phyloP scores from a whole-genome alignment of 768 basidiomycete species.

The Butyriboletus loyo region DNA sequence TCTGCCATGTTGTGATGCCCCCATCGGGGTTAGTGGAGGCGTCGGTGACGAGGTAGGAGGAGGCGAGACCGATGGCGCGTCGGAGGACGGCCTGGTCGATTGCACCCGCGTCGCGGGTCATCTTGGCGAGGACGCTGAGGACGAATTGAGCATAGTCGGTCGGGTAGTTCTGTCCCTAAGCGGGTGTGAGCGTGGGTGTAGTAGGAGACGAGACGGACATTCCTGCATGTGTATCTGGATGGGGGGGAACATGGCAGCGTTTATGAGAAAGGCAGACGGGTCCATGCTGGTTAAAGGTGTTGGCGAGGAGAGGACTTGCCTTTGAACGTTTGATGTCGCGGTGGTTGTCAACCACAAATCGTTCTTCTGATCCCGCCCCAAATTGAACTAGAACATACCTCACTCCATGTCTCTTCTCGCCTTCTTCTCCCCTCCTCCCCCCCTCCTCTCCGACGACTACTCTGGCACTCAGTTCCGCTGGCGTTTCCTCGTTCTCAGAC shows the following conservation, averaged over 20 bases:
- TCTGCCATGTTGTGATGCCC: conserved; percentile 61
- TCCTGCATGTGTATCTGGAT: conserved; percentile 32
- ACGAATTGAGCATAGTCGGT: conserved; percentile 66
- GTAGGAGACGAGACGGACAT: conserved; percentile 5
- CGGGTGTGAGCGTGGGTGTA: conserved; percentile 1
- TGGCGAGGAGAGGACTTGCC: conserved; percentile 10
- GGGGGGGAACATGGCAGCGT: conserved; percentile 18
- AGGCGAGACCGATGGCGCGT: conserved; percentile 64
- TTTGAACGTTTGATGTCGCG: conserved; percentile 5
- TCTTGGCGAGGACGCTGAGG: conserved; percentile 49
- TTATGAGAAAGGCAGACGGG: conserved; percentile 16
- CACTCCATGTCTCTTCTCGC: conserved; percentile 17
- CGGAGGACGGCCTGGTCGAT: conserved; percentile 64
- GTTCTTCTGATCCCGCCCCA: neutral
- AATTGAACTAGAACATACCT: too few relatives aligned
- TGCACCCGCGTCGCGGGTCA: conserved; percentile 41
- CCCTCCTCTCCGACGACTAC: conserved; percentile 47
- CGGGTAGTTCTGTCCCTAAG: conserved; percentile 35
- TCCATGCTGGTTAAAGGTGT: conserved; percentile 22
- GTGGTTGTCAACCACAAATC: conserved; percentile 7
- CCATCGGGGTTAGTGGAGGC: conserved; percentile 55
- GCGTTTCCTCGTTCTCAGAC: conserved; percentile 77
- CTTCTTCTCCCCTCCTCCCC: conserved; percentile 10
- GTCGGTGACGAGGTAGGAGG: conserved; percentile 79
- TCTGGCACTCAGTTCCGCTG: conserved; percentile 72